Conservation (phyloP, 176 grass and related monocot genomes). For the Avena atlantica region DNA sequence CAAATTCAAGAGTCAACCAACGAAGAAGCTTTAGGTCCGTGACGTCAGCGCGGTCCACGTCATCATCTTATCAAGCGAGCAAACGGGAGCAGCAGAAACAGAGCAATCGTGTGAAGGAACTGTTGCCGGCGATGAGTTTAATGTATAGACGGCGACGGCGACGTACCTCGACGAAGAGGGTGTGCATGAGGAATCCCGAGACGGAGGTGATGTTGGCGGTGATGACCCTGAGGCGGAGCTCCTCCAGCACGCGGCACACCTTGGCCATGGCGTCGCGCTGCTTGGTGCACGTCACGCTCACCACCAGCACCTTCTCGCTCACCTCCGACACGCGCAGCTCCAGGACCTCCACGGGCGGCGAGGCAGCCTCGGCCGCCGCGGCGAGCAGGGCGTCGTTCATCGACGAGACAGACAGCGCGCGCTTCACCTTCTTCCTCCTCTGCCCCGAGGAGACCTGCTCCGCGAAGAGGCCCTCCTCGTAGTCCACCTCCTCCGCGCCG, state of each 20-base stretch:
- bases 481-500: background rate
- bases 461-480: background rate
- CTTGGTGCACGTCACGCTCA: constrained; percentile 81
- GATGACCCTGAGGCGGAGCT: constrained; percentile 71
- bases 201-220: constrained; percentile 73
- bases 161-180: constrained; percentile 86
- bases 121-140: background rate
- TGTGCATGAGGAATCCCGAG: constrained; percentile 66
- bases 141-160: background rate
- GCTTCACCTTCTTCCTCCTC: constrained; percentile 48
- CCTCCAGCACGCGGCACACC: constrained; percentile 72
- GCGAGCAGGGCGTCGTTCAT: constrained; percentile 2
- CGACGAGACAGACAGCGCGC: constrained; percentile 41
- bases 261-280: constrained; percentile 65
- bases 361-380: background rate
- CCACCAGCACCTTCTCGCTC: constrained; percentile 59
- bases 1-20: constrained; percentile 9
- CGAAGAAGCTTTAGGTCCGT: background rate
- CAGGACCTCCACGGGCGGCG: constrained; percentile 55
- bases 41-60: background rate
- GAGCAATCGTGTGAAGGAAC: background rate
- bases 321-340: constrained; percentile 81
- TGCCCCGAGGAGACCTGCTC: constrained; percentile 1
- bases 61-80: background rate
- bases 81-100: background rate